Base-by-base conservation (phyloP, 441 rosid species). In the Hura crepitans region DNA sequence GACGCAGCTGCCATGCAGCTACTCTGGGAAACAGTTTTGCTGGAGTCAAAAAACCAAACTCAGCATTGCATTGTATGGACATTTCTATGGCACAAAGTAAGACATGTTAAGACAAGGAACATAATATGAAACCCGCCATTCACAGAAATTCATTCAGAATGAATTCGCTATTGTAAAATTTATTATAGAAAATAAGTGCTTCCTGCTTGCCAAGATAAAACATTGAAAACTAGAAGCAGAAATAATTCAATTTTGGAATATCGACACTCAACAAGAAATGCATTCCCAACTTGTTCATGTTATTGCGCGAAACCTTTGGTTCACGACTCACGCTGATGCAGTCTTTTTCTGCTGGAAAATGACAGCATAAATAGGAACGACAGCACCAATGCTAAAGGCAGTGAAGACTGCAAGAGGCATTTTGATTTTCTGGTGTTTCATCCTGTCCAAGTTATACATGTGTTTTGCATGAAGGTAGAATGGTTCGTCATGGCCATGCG, bases 401-500 rank as follows among this genome's bases (percentile, higher is more conserved):
- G 93, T 77, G 74, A 92, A 80, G 62, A 94, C 97, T 10, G 66
- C 93, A 9, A 94, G 90, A 63, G 96, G 74, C 90, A 92, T 89
- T 84, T 85, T 94, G 78, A 94, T 81, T 61, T 31, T 82, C 81
- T 89, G 99, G 76, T 82, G 54, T 67, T 85, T 89, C 97, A 94
- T 92, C 76, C 89, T 86, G 80, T 90, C 97, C 93, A 92, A 81
- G 82, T 94, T 92, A 87, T 94, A 94, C 99, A 94, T 92, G 85
- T 92, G 97, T 85, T 94, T 92, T 0, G 97, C 89, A 67, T 94
- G 97, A 9, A 94, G 75, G 79, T 92, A 92, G 78, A 57, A 86
- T 25, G 87, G 90, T 65, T 92, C 92, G 2, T 87, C 87, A 54
- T 92, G 89, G 12, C 85, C 93, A 72, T 87, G 91, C 59, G 62